Evolutionary conservation across 2,329 filamentous ascomycete species (phyloP), one percentile per base, ranked within the genome.

Genomic region (Nemania diffusa): DNA sequence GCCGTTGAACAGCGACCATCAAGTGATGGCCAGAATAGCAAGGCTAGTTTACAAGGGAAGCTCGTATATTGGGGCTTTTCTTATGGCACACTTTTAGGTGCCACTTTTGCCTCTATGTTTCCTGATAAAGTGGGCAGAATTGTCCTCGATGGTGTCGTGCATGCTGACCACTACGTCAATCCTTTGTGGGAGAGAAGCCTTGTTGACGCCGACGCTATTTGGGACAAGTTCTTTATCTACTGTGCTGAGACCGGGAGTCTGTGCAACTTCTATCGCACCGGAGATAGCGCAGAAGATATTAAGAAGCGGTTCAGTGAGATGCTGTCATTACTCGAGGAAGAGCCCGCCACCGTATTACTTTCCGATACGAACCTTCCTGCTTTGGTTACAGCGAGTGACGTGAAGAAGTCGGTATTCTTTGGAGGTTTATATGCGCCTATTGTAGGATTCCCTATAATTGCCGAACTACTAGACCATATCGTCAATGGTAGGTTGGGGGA

Each of bases 171-270:
- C 57, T 84, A 84, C 66, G 81, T 81, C 57, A 74, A 73, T 24
- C 80, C 80, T 2, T 75, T 76, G 27, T 83, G 79, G 80, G 76
- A 71, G 5, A 78, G 78, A 13, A 80, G 79, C 42, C 71, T 84
- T 8, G 70, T 76, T 48, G 82, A 87, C 66, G 79, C 82, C 37
- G 85, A 88, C 62, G 76, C 81, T 57, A 79, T 82, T 17, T 79
- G 84, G 64, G 76, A 77, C 2, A 77, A 72, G 42, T 86, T 88
- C 72, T 85, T 82, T 68, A 73, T 77, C 52, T 80, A 79, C 48
- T 88, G 86, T 72, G 81, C 79, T 61, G 78, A 80, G 22, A 84
- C 81, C 11, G 80, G 80, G 1, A 57, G 73, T 5, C 74, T 71
- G 15, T 85, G 83, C 67, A 69, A 71, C 4, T 73, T 85, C 57